Evolutionary conservation across 352 stramenopile species (phyloP).

Genomic region (Globisporangium abappressorium): DNA sequence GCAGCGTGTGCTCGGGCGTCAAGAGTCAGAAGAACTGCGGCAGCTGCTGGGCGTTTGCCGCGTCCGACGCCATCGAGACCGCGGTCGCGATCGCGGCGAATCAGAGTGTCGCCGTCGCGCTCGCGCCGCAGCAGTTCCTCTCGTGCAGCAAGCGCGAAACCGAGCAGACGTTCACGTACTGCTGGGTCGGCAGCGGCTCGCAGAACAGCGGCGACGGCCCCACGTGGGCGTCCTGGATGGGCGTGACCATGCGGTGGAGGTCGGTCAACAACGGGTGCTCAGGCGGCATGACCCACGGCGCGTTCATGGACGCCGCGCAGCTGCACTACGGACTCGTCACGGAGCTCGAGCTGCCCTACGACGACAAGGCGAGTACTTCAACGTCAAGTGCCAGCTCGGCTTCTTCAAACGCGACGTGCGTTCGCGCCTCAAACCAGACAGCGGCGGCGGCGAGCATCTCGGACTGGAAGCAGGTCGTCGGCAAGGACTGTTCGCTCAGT

Average conservation of each 20-base stretch:
- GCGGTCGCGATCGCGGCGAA: conserved; percentile 59
- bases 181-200: conserved; percentile 35
- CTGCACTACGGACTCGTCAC: conserved; percentile 53
- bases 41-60: conserved; percentile 76
- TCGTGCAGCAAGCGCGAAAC: conserved; percentile 55
- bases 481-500: conserved; percentile 45
- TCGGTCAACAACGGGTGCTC: conserved; percentile 70
- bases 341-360: conserved; percentile 69
- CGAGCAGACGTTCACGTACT: conserved; percentile 72
- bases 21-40: conserved; percentile 79
- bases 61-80: conserved; percentile 70
- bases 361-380: conserved; percentile 28
- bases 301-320: conserved; percentile 67
- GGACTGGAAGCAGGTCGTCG: conserved; percentile 60
- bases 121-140: conserved; percentile 74
- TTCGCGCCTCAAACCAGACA: conserved; percentile 31
- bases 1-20: conserved; percentile 61
- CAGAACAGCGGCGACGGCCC: background rate
- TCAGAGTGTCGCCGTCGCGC: conserved; percentile 44
- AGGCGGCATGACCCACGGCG: conserved; percentile 76
- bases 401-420: background rate
- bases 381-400: background rate
- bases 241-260: conserved; percentile 63
- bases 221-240: conserved; percentile 40
- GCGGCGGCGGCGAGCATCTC: conserved; percentile 63